Base-by-base conservation (phyloP, 495 filamentous ascomycete genomes). In the Aspergillus baeticus region DNA sequence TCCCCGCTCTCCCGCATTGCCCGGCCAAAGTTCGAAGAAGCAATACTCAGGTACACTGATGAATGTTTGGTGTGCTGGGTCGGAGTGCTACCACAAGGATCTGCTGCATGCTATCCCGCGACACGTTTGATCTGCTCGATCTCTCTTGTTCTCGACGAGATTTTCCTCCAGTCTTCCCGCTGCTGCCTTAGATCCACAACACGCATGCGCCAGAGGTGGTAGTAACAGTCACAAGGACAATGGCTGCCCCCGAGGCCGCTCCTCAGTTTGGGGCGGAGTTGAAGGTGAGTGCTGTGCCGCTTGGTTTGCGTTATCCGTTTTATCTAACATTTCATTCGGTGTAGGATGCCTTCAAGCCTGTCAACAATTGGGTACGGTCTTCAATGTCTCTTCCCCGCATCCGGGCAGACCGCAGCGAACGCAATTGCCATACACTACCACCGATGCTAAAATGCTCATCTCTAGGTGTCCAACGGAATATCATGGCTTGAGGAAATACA, bases 401-500 rank as follows among this genome's bases (percentile, higher is more conserved):
- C 38, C 54, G 62, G 54, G 44, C 38, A 22, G 31, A 18, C 6
- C 17, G 56, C 59, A 35, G 37, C 52, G 51, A 60, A 58, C 59
- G 26, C 64, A 59, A 57, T 59, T 31, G 43, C 54, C 15, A 14
- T 21, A 55, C 59, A 37, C 50, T 55, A 45, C 59, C 53, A 52
- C 36, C 43, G 36, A 31, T 64, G 72, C 69, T 66, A 58, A 69
- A 29, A 58, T 42, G 43, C 29, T 45, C n/a, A 58, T 55, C 44
- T 52, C 58, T 64, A 84, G 83, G 89, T 96, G 37, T 80, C 84
- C 51, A 86, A 87, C 66, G 92, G 92, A 54, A 95, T 98, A 66
- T 75, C 84, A 46, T 98, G 92, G 92, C 85, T 99, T 44, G 94
- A 97, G 63, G 94, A 99, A 65, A 89, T 97, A 62, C 90, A 98